These are phyloP conservation scores for Chaetomiaceae sp. DNA, from an alignment of 2,329 filamentous ascomycete genomes.

Conservation along the genomic window DNA sequence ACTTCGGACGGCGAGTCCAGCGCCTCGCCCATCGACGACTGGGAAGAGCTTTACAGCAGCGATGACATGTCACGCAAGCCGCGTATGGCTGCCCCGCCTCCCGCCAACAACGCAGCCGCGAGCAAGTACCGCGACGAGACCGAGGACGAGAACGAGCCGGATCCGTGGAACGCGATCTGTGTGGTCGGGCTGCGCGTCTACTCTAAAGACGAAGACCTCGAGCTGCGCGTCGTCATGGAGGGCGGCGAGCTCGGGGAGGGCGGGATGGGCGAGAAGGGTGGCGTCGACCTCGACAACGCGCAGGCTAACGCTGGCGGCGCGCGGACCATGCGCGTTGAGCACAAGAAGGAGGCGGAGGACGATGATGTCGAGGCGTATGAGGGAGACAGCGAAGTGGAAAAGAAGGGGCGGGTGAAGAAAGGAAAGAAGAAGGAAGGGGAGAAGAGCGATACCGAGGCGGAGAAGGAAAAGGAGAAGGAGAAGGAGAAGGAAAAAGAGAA, in stretches of 20 bases:
- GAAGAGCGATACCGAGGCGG: constrained; percentile 11
- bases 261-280: constrained; percentile 55
- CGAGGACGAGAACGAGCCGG: constrained; percentile 52
- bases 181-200: constrained; percentile 60
- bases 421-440: constrained; percentile 15
- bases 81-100: constrained; percentile 36
- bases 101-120: constrained; percentile 24
- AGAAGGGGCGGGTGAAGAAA: constrained; percentile 20
- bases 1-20: constrained; percentile 53
- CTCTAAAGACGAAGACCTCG: constrained; percentile 50
- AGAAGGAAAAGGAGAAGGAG: constrained; percentile 8
- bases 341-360: constrained; percentile 26
- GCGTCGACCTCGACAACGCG: constrained; percentile 53
- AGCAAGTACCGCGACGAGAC: constrained; percentile 42
- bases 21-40: constrained; percentile 56
- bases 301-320: constrained; percentile 52
- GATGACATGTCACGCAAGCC: constrained; percentile 55
- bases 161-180: constrained; percentile 60
- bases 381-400: constrained; percentile 31
- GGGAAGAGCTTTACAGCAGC: constrained; percentile 54
- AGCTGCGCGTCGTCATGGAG: constrained; percentile 54
- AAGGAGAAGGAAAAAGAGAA: constrained; percentile 22
- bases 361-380: constrained; percentile 30
- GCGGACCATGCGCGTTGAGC: constrained; percentile 29
- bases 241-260: constrained; percentile 50